A percentile compares a stretch with the other conserved stretches of the same genome.
phyloP scores from a whole-genome alignment of 345 rosid species.

The Gynandropsis gynandra region DNA sequence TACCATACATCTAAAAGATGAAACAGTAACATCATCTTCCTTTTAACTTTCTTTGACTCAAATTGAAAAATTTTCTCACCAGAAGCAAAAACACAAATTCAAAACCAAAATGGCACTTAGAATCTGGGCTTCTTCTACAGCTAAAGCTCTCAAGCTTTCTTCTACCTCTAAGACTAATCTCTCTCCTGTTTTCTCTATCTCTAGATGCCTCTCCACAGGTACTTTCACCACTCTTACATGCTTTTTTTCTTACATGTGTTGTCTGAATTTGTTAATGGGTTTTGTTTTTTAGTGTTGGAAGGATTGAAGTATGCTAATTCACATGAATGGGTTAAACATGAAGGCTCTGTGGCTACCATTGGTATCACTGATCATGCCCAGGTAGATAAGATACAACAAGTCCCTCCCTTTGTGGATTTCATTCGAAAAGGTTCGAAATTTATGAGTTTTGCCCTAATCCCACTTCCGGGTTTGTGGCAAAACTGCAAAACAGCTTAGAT shows the following conservation, averaged over 20 bases:
- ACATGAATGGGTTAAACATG: conserved; percentile 94
- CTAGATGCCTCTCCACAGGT: conserved; percentile 75
- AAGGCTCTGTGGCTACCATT: conserved; percentile 68
- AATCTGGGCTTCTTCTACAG: conserved; percentile 96
- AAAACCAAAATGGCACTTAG: conserved; percentile 58
- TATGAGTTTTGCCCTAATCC: neutral
- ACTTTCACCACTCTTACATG: conserved; percentile 9
- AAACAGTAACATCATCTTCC: conserved; percentile 2
- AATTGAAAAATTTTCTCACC: conserved; percentile 8
- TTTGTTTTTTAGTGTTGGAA: conserved; percentile 48
- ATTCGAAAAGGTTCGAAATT: neutral
- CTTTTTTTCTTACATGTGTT: neutral
- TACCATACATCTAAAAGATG: conserved; percentile 70
- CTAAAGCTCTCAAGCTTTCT: conserved; percentile 59
- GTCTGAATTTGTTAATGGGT: conserved; percentile 15
- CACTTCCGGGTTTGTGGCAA: neutral
- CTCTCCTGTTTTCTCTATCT: conserved; percentile 42
- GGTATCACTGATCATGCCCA: conserved; percentile 97
- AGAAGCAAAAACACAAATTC: neutral
- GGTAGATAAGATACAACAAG: conserved; percentile 48
- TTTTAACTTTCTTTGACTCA: conserved; percentile 15
- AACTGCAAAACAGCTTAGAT: neutral
- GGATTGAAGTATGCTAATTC: conserved; percentile 82
- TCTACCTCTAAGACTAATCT: conserved; percentile 39
- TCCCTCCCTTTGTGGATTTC: neutral